A percentile compares a stretch with the other conserved stretches of the same genome.
phyloP scores from a whole-genome alignment of 2,329 filamentous ascomycete species.

The Aspergillus ruber region DNA sequence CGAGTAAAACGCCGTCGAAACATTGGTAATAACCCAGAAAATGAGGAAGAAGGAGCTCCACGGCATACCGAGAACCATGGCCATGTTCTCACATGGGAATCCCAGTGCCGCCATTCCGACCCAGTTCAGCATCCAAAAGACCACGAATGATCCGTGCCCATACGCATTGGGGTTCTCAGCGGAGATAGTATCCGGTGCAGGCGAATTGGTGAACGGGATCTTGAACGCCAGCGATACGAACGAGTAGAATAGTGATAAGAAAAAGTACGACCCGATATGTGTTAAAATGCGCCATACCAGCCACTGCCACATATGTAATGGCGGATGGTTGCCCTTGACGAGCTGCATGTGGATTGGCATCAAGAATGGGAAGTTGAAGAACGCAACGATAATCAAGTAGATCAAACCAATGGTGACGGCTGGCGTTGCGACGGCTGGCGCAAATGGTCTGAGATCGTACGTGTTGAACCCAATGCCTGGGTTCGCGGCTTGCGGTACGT shows the following conservation, averaged over 20 bases:
- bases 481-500: slow-evolving; percentile 48
- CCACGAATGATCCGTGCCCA: slow-evolving; percentile 52
- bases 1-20: slow-evolving; percentile 54
- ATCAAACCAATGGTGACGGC: slow-evolving; percentile 59
- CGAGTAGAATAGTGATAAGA: slow-evolving; percentile 58
- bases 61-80: slow-evolving; percentile 55
- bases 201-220: slow-evolving; percentile 52
- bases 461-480: slow-evolving; percentile 52
- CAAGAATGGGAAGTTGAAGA: slow-evolving; percentile 61
- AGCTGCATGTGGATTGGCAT: slow-evolving; percentile 58
- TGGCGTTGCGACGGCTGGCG: slow-evolving; percentile 49
- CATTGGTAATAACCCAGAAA: slow-evolving; percentile 63
- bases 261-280: slow-evolving; percentile 53
- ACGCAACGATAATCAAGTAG: slow-evolving; percentile 61
- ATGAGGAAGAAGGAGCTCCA: slow-evolving; percentile 60
- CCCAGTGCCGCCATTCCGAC: slow-evolving; percentile 58
- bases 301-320: slow-evolving; percentile 53
- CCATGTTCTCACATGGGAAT: slow-evolving; percentile 59
- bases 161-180: slow-evolving; percentile 49
- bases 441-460: slow-evolving; percentile 56
- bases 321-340: slow-evolving; percentile 48
- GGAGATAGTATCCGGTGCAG: slow-evolving; percentile 39
- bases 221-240: slow-evolving; percentile 59
- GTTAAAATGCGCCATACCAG: slow-evolving; percentile 54
- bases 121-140: slow-evolving; percentile 61